These are phyloP conservation scores for Sparassis latifolia DNA, from an alignment of 1,284 basidiomycete species.

Conservation along the genomic window DNA sequence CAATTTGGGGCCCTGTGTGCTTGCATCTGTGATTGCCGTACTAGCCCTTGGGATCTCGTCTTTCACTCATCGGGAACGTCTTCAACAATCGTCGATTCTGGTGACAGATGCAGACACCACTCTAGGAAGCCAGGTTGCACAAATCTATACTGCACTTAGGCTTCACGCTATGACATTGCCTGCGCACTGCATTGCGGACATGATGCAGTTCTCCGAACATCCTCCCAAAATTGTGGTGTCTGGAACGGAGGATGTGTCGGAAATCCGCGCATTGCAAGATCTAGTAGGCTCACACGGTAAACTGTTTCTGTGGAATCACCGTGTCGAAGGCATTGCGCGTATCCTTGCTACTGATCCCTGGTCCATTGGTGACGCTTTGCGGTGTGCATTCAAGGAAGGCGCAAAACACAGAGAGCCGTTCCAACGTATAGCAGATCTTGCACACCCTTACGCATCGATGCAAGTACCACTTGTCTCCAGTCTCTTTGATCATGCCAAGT, in stretches of 20 bases:
- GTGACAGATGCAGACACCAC: conserved; percentile 5
- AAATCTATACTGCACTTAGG: conserved; percentile 5
- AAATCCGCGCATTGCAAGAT: conserved; percentile 4
- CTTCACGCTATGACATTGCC: not conserved
- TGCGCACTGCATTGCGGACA: not conserved
- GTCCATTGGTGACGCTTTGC: conserved; percentile 8
- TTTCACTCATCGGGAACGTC: conserved; percentile 9
- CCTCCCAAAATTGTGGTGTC: conserved; percentile 9
- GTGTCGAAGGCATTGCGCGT: conserved; percentile 4
- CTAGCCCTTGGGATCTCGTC: conserved; percentile 5
- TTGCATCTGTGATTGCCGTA: conserved; percentile 3
- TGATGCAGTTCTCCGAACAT: not conserved
- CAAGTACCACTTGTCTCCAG: not conserved
- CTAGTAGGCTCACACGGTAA: conserved; percentile 1
- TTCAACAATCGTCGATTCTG: conserved; percentile 4
- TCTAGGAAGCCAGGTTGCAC: conserved; percentile 5
- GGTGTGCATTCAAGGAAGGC: not conserved
- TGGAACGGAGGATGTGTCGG: conserved; percentile 3
- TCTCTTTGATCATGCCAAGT: conserved; percentile 3
- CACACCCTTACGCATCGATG: not conserved
- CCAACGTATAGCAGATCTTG: not conserved
- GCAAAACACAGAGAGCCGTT: not conserved
- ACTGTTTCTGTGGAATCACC: conserved; percentile 11
- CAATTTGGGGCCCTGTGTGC: not conserved
- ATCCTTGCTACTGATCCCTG: conserved; percentile 9